Conservation (phyloP, 768 basidiomycete genomes). For the Leccinum broughii region DNA sequence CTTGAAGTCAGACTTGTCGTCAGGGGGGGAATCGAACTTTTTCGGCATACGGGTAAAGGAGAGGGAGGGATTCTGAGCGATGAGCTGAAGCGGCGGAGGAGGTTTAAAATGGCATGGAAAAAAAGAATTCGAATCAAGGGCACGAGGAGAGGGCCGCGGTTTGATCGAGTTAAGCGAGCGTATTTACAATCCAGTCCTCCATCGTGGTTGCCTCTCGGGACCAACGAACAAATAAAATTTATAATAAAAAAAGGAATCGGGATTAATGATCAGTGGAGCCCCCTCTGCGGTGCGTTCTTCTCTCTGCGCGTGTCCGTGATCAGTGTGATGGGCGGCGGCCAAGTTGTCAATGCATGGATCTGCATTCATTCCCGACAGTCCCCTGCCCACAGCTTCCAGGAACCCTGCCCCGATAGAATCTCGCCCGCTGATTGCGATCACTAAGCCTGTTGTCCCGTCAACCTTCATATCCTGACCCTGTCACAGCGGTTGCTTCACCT, state of each 20-base stretch:
- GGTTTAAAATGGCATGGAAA: slow-evolving; percentile 63
- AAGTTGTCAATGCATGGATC: slow-evolving; percentile 23
- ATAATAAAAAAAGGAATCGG: neutral
- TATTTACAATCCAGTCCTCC: slow-evolving; percentile 38
- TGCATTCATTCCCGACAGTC: slow-evolving; percentile 36
- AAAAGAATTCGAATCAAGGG: slow-evolving; percentile 64
- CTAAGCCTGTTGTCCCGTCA: slow-evolving; percentile 8
- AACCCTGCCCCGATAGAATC: slow-evolving; percentile 28
- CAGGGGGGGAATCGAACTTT: slow-evolving; percentile 36
- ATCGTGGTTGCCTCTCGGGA: slow-evolving; percentile 23
- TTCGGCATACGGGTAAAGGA: slow-evolving; percentile 27
- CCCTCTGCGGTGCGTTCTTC: neutral
- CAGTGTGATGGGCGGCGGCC: neutral
- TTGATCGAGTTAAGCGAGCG: slow-evolving; percentile 40
- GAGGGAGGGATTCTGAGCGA: slow-evolving; percentile 10
- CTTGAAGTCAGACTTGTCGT: slow-evolving; percentile 39
- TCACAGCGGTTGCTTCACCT: slow-evolving; percentile 17
- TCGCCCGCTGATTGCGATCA: slow-evolving; percentile 27
- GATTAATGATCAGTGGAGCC: neutral
- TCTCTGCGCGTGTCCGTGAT: slow-evolving; percentile 6
- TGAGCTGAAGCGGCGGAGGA: slow-evolving; percentile 21
- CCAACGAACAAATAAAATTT: neutral
- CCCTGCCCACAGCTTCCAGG: slow-evolving; percentile 31
- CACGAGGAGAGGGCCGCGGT: slow-evolving; percentile 61
- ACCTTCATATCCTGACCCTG: slow-evolving; percentile 18